Conservation (phyloP, 257 asterid species). For the Leptodermis oblonga region DNA sequence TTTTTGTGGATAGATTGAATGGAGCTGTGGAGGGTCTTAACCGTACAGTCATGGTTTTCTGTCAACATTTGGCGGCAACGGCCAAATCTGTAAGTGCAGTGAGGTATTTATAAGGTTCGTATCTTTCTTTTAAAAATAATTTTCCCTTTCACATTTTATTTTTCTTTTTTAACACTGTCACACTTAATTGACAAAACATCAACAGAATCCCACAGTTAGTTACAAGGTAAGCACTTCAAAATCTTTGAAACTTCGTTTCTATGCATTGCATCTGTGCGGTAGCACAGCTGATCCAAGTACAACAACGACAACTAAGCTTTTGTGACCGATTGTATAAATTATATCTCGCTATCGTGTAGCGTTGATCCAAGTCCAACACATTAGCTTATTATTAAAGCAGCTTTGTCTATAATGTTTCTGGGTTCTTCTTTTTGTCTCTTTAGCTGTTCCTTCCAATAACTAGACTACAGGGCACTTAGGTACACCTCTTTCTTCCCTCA, state of each 20-base stretch:
- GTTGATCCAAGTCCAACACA: not conserved
- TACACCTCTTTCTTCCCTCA: not conserved
- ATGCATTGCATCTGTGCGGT: not conserved
- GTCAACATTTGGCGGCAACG: too few species aligned
- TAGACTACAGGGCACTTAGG: not conserved
- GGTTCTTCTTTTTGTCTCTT: slow-evolving; percentile 10
- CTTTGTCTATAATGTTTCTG: not conserved
- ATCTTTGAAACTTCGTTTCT: not conserved
- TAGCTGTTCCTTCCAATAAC: not conserved
- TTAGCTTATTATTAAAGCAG: not conserved
- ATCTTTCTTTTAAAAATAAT: too few species aligned
- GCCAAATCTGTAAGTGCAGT: too few species aligned
- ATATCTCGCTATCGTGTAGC: too few species aligned
- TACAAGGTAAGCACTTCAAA: not conserved
- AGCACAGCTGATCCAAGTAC: not conserved
- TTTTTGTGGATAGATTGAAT: slow-evolving; percentile 19
- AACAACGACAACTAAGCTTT: too few species aligned
- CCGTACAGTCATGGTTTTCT: slow-evolving; percentile 22
- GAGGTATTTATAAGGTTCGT: too few species aligned
- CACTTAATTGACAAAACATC: too few species aligned
- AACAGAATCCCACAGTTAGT: too few species aligned
- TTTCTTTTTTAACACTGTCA: too few species aligned
- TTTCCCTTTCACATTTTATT: too few species aligned
- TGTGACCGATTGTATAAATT: too few species aligned
- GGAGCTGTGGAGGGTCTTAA: slow-evolving; percentile 1